Evolutionary conservation across 805 yeast species (phyloP).

Genomic region (Myxozyma neglecta): DNA sequence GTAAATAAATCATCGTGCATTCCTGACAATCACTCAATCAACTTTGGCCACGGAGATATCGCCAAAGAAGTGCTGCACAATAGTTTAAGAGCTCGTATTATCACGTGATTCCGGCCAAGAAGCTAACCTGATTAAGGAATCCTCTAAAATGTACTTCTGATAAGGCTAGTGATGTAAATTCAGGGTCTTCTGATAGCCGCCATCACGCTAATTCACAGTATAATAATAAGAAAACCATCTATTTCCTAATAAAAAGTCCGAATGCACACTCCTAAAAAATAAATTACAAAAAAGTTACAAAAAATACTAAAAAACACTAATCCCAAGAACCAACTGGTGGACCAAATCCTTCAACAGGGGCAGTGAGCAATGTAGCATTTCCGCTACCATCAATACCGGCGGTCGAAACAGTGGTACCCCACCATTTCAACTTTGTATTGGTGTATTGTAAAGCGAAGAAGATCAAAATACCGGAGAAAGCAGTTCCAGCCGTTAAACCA

Average conservation of each 20-base stretch:
- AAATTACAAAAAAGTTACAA: constrained; percentile 40
- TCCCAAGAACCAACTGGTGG: constrained; percentile 39
- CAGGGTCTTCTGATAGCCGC: too few relatives aligned
- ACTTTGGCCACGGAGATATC: too few relatives aligned
- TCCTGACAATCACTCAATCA: too few relatives aligned
- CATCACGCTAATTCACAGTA: not conserved
- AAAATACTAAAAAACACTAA: constrained; percentile 34
- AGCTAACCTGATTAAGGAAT: too few relatives aligned
- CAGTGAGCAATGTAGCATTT: not conserved
- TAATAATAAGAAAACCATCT: not conserved
- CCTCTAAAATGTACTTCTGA: not conserved
- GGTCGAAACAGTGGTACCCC: constrained; percentile 51
- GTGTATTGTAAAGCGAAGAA: constrained; percentile 51
- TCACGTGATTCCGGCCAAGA: too few relatives aligned
- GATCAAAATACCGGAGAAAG: constrained; percentile 58
- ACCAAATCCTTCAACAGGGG: constrained; percentile 28
- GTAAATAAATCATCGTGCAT: too few relatives aligned
- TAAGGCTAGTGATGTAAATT: not conserved
- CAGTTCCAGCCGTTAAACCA: constrained; percentile 66
- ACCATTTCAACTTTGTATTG: constrained; percentile 49
- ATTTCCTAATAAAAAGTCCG: constrained; percentile 33
- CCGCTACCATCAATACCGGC: constrained; percentile 27
- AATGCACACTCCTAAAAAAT: constrained; percentile 49
- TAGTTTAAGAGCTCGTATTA: too few relatives aligned
- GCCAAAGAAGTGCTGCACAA: too few relatives aligned